Percentiles rank a stretch among this genome's conserved stretches.
These are phyloP conservation scores for Saprolegnia diclina DNA, from an alignment of 352 stramenopile species.

Conservation along the genomic window DNA sequence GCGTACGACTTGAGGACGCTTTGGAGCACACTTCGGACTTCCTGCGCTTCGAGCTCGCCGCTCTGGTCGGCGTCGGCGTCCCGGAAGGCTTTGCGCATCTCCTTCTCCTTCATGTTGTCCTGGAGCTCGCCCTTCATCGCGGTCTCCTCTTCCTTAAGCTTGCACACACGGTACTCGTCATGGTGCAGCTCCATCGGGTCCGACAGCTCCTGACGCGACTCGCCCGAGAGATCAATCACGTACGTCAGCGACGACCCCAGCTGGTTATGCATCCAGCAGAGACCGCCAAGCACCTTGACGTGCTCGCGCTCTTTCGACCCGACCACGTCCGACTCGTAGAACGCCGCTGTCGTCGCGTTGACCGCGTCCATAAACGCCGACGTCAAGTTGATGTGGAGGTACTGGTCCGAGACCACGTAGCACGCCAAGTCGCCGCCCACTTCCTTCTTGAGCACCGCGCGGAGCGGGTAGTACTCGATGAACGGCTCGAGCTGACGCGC, in stretches of 20 bases:
- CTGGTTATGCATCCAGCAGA: slow-evolving; percentile 85
- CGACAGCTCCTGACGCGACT: slow-evolving; percentile 41
- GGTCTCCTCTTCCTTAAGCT: slow-evolving; percentile 56
- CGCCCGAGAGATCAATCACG: slow-evolving; percentile 33
- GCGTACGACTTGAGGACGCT: slow-evolving; percentile 39
- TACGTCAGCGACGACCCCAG: slow-evolving; percentile 75
- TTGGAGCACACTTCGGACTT: slow-evolving; percentile 65
- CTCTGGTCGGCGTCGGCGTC: slow-evolving; percentile 67
- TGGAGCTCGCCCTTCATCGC: slow-evolving; percentile 64
- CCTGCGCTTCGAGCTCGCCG: slow-evolving; percentile 66
- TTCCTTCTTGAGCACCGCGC: slow-evolving; percentile 74
- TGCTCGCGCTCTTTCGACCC: slow-evolving; percentile 49
- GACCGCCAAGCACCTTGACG: slow-evolving; percentile 70
- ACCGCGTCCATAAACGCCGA: slow-evolving; percentile 75
- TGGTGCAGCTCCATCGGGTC: slow-evolving; percentile 35
- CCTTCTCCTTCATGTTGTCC: slow-evolving; percentile 81
- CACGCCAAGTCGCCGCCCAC: slow-evolving; percentile 52
- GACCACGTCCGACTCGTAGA: slow-evolving; percentile 52
- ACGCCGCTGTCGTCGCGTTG: slow-evolving; percentile 56
- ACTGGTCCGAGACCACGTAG: slow-evolving; percentile 72
- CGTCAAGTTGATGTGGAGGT: slow-evolving; percentile 84
- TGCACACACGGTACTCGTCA: slow-evolving; percentile 48
- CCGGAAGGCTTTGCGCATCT: slow-evolving; percentile 71
- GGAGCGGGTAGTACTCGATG: slow-evolving; percentile 78
- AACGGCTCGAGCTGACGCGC: slow-evolving; percentile 74